These are phyloP conservation scores for Fusarium bactridioides DNA, from an alignment of 2,329 filamentous ascomycete genomes.

Conservation along the genomic window DNA sequence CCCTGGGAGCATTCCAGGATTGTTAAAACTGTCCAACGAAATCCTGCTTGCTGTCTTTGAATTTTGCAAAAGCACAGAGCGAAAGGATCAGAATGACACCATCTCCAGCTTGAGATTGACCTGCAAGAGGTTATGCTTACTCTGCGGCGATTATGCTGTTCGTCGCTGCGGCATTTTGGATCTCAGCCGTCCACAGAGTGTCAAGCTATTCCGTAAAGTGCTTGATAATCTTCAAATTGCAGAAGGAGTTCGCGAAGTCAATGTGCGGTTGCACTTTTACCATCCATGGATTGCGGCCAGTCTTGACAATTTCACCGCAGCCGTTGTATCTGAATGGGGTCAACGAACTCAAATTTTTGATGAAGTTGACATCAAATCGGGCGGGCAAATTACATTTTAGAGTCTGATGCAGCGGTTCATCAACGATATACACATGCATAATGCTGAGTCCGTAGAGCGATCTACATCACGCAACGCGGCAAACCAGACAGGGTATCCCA, in stretches of 20 bases:
- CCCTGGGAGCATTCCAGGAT: too few species aligned
- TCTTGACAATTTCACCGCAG: not conserved
- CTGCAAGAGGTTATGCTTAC: not conserved
- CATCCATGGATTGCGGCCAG: not conserved
- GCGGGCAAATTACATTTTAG: not conserved
- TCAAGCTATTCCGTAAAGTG: not conserved
- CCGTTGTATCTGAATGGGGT: not conserved
- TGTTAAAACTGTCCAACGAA: not conserved
- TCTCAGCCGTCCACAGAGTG: not conserved
- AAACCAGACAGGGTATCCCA: fast-evolving
- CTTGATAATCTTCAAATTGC: not conserved
- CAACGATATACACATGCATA: fast-evolving
- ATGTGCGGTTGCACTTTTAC: not conserved
- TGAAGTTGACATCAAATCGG: fast-evolving
- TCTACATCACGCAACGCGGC: not conserved
- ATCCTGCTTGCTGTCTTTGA: not conserved
- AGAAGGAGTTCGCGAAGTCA: not conserved
- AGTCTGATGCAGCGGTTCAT: not conserved
- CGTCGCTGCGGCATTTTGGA: not conserved
- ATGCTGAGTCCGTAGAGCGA: fast-evolving
- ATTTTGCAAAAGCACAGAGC: not conserved
- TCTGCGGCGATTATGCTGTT: not conserved
- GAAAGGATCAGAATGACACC: not conserved
- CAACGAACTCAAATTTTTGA: not conserved
- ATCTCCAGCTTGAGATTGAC: not conserved